Percentiles rank a stretch among this genome's conserved stretches.
Evolutionary conservation across 225 moss, liverwort and hornwort genomes (phyloP).

Genomic region (Marchantia paleacea): DNA sequence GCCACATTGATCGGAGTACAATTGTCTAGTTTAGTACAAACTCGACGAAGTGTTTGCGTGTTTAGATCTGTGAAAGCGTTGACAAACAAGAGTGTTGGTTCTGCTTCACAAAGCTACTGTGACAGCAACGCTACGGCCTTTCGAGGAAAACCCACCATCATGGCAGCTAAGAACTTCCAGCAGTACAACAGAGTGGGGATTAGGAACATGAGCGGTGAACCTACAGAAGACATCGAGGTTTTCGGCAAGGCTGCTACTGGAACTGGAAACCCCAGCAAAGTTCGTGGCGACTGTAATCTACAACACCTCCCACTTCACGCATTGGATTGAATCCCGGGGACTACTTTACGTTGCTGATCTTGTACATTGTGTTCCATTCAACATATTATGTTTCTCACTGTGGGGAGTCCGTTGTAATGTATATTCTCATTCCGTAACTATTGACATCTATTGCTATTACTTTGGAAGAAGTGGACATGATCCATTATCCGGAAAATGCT

Average conservation of each 20-base stretch:
- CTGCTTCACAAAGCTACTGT: conserved; percentile 9
- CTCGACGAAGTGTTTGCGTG: not conserved
- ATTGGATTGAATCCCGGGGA: no score
- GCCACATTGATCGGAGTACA: not conserved
- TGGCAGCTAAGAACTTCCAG: conserved; percentile 22
- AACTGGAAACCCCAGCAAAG: conserved; percentile 71
- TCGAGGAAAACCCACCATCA: not conserved
- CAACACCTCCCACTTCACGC: not conserved
- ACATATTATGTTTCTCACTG: no score
- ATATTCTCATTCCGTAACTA: no score
- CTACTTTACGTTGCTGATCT: no score
- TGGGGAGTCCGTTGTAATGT: no score
- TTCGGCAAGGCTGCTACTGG: conserved; percentile 85
- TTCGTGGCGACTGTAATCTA: conserved; percentile 70
- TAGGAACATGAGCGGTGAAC: conserved; percentile 28
- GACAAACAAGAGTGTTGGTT: not conserved
- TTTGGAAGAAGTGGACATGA: no score
- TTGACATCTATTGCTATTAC: no score
- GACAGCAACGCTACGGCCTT: not conserved
- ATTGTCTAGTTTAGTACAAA: not conserved
- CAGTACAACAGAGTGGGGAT: conserved; percentile 32
- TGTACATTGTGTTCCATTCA: no score
- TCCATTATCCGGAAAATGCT: no score
- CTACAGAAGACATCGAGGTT: conserved; percentile 50
- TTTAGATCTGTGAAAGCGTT: not conserved